A percentile compares a stretch with the other conserved stretches of the same genome.
Evolutionary conservation across 2,329 filamentous ascomycete species (phyloP).

Genomic region (Samsoniella hepiali): DNA sequence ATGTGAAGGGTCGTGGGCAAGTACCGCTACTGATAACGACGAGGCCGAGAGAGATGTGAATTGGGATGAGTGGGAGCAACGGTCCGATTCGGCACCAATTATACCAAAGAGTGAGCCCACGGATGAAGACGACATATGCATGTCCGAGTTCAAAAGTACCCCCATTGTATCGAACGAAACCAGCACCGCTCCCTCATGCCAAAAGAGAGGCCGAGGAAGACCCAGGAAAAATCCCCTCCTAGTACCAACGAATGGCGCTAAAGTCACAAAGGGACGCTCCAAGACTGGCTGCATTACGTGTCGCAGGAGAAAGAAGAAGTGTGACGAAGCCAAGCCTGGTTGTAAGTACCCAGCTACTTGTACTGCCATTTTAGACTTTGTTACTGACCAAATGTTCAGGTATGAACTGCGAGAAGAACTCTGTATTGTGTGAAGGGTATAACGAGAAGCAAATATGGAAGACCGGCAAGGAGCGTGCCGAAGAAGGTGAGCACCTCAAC

Average conservation of each 20-base stretch:
- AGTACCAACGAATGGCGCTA: conserved; percentile 56
- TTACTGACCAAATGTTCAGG: conserved; percentile 45
- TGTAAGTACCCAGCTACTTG: conserved; percentile 45
- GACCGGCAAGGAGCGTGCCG: conserved; percentile 73
- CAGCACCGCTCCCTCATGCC: conserved; percentile 24
- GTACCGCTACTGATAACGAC: conserved; percentile 41
- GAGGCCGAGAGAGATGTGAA: conserved; percentile 19
- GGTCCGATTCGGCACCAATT: conserved; percentile 43
- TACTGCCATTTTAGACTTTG: background rate
- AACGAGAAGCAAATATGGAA: conserved; percentile 84
- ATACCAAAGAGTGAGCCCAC: conserved; percentile 56
- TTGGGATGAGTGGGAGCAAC: conserved; percentile 41
- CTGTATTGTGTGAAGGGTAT: conserved; percentile 87
- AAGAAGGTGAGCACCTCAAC: conserved; percentile 53
- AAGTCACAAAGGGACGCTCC: conserved; percentile 72
- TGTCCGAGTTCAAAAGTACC: conserved; percentile 50
- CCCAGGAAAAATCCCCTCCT: conserved; percentile 76
- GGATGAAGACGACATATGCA: conserved; percentile 50
- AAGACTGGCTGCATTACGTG: conserved; percentile 69
- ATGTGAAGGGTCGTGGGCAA: conserved; percentile 37
- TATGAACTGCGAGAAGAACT: conserved; percentile 89
- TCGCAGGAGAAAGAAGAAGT: conserved; percentile 69
- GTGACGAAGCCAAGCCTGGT: conserved; percentile 64
- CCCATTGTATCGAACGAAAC: conserved; percentile 26
- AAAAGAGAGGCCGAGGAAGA: conserved; percentile 69